phyloP scores from a whole-genome alignment of 305 asterid species.

The Solanum chacoense region DNA sequence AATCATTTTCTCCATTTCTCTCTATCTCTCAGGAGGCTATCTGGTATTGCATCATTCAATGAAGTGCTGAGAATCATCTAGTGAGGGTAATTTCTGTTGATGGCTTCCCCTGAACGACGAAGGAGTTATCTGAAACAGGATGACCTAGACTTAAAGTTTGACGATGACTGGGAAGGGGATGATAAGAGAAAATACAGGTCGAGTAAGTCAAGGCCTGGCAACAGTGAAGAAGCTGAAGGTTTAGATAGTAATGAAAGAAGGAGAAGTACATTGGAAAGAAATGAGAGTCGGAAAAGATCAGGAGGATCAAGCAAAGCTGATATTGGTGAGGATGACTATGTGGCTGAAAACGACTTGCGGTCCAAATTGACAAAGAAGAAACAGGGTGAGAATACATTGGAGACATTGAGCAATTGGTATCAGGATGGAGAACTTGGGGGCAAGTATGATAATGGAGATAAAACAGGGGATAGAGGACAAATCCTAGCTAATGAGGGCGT shows the following conservation, averaged over 20 bases:
- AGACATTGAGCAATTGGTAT: conserved; percentile 78
- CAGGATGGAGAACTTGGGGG: conserved; percentile 71
- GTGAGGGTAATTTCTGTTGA: conserved; percentile 24
- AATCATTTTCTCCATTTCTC: not conserved
- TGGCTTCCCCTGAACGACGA: conserved; percentile 64
- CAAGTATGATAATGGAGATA: conserved; percentile 42
- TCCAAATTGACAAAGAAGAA: conserved; percentile 57
- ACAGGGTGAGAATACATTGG: conserved; percentile 61
- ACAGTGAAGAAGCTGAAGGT: conserved; percentile 52
- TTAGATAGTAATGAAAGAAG: conserved; percentile 49
- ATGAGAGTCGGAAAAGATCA: conserved; percentile 63
- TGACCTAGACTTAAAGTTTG: conserved; percentile 50
- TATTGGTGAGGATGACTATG: conserved; percentile 65
- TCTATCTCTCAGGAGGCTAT: not conserved
- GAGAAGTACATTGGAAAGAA: conserved; percentile 44
- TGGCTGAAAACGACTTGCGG: conserved; percentile 44
- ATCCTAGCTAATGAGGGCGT: conserved; percentile 48
- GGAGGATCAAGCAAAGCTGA: conserved; percentile 51
- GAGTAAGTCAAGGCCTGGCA: conserved; percentile 48
- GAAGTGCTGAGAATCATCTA: not conserved
- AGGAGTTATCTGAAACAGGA: conserved; percentile 41
- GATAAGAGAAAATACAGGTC: conserved; percentile 44
- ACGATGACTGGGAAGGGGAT: conserved; percentile 31
- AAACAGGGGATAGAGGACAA: conserved; percentile 30
- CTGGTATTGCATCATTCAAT: not conserved